Evolutionary conservation across 352 stramenopile genomes (phyloP).

Genomic region (Globisporangium orthogonon): DNA sequence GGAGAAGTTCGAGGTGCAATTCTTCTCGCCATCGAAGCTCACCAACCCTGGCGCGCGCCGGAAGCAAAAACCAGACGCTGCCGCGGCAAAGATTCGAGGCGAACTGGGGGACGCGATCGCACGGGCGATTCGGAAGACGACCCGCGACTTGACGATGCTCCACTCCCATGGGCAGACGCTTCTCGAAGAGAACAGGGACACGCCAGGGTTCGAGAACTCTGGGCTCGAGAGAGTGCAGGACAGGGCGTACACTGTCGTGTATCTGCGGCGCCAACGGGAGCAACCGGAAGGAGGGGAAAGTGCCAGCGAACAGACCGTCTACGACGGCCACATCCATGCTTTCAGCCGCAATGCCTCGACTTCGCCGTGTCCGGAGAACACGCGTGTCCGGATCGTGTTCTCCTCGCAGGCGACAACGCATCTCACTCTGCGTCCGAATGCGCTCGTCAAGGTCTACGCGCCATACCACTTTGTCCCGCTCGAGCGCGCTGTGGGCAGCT

Average conservation of each 20-base stretch:
- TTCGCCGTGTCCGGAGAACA: constrained; percentile 1
- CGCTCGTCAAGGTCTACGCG: constrained; percentile 38
- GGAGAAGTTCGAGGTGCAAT: constrained; percentile 42
- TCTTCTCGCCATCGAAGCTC: constrained; percentile 52
- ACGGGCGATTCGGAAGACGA: constrained; percentile 41
- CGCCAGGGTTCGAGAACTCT: constrained; percentile 7
- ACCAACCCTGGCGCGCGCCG: neutral
- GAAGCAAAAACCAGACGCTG: constrained; percentile 15
- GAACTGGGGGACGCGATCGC: constrained; percentile 48
- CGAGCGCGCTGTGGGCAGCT: constrained; percentile 14
- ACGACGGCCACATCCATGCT: constrained; percentile 28
- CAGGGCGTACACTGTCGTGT: constrained; percentile 31
- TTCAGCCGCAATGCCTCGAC: constrained; percentile 9
- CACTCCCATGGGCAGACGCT: constrained; percentile 47
- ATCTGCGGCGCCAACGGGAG: constrained; percentile 4
- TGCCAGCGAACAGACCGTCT: constrained; percentile 15
- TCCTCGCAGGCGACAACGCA: constrained; percentile 16
- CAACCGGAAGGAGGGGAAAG: neutral
- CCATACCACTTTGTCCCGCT: constrained; percentile 52
- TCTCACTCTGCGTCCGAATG: constrained; percentile 23
- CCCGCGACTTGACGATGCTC: constrained; percentile 55
- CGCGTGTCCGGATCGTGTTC: constrained; percentile 31
- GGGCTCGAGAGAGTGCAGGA: constrained; percentile 39
- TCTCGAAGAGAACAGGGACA: constrained; percentile 20
- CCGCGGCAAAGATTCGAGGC: constrained; percentile 44